phyloP scores from a whole-genome alignment of 2,329 filamentous ascomycete genomes.

The Fusarium phyllophilum region DNA sequence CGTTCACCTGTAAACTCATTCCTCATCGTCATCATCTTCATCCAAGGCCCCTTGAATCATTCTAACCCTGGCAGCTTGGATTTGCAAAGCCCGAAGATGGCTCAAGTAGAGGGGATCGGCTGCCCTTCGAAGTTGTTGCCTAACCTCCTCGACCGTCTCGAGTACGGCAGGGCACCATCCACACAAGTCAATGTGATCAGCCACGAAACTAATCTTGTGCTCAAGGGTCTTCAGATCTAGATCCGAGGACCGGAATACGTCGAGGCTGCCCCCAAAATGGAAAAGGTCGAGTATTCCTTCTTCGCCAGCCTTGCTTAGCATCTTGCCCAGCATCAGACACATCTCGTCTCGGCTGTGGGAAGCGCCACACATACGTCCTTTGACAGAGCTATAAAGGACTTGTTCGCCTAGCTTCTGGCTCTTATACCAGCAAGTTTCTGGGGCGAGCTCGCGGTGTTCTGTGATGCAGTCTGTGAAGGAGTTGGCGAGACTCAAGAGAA shows the following conservation, averaged over 20 bases:
- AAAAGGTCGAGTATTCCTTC: slow-evolving; percentile 22
- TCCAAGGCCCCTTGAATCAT: not conserved
- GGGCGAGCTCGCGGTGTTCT: slow-evolving; percentile 10
- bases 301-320: slow-evolving; percentile 18
- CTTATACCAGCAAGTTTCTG: slow-evolving; percentile 12
- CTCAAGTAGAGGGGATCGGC: slow-evolving; percentile 9
- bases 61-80: slow-evolving; percentile 10
- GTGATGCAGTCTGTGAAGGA: slow-evolving; percentile 8
- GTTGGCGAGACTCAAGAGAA: not conserved
- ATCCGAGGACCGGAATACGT: not conserved
- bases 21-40: not conserved
- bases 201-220: slow-evolving; percentile 3
- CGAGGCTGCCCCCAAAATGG: not conserved
- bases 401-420: slow-evolving; percentile 12
- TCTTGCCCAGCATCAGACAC: slow-evolving; percentile 15
- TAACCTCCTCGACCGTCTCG: not conserved
- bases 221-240: not conserved
- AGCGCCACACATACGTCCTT: not conserved
- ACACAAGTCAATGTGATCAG: slow-evolving; percentile 13
- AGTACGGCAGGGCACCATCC: not conserved
- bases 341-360: not conserved
- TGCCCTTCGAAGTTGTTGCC: not conserved
- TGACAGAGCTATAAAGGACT: slow-evolving; percentile 3
- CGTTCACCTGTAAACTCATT: not conserved
- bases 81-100: slow-evolving; percentile 2